phyloP scores from a whole-genome alignment of 768 basidiomycete genomes.

The Melanogaster broomeanus region DNA sequence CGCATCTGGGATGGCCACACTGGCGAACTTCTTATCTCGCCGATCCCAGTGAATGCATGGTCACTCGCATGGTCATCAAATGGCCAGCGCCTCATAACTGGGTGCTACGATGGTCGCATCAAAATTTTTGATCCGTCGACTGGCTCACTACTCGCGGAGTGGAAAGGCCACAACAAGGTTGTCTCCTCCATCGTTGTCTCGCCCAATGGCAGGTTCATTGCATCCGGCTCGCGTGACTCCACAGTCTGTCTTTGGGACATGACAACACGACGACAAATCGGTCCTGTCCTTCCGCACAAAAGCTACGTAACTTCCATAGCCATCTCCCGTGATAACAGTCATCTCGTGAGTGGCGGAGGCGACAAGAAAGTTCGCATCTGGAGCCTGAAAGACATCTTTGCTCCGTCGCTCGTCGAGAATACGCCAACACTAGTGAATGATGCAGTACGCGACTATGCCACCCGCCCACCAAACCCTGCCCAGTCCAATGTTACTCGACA shows the following conservation, averaged over 20 bases:
- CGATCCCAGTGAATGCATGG: conserved; percentile 16
- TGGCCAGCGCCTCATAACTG: conserved; percentile 12
- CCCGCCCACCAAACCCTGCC: too few relatives aligned
- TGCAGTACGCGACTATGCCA: too few relatives aligned
- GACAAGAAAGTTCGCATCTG: conserved; percentile 17
- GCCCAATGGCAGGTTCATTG: conserved; percentile 18
- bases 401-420: too few relatives aligned
- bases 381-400: conserved; percentile 3
- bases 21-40: not conserved
- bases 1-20: conserved; percentile 15
- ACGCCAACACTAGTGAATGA: too few relatives aligned
- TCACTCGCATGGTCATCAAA: conserved; percentile 23
- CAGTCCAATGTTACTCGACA: too few relatives aligned
- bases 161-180: conserved; percentile 15
- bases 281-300: conserved; percentile 17
- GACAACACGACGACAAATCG: conserved; percentile 13
- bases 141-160: not conserved
- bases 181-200: conserved; percentile 24
- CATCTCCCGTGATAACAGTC: conserved; percentile 12
- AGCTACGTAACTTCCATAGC: conserved; percentile 10
- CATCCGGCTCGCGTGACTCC: conserved; percentile 27
- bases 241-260: conserved; percentile 31
- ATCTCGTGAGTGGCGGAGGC: conserved; percentile 15
- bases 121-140: conserved; percentile 10
- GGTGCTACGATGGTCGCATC: conserved; percentile 18